Conservation (phyloP, 2,329 filamentous ascomycete genomes). For the Fusarium sp. region DNA sequence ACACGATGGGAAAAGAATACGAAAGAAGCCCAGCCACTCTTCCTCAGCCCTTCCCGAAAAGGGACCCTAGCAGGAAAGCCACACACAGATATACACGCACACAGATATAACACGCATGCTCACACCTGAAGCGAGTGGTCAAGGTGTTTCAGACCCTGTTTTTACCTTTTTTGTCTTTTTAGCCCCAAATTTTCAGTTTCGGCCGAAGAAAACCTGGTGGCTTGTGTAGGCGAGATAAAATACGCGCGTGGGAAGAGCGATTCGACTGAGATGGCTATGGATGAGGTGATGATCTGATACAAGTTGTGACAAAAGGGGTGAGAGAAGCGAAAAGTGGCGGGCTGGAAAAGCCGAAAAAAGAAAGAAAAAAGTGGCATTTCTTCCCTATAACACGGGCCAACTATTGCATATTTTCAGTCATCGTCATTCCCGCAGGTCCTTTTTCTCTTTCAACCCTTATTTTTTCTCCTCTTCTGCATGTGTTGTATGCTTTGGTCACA, state of each 20-base stretch:
- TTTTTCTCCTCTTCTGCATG: not conserved
- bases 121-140: not conserved
- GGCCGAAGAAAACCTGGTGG: slow-evolving; percentile 14
- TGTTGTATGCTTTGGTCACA: slow-evolving; percentile 3
- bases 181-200: slow-evolving; percentile 12
- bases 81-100: not conserved
- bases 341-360: not conserved
- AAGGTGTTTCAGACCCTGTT: slow-evolving; percentile 7
- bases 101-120: too few relatives aligned
- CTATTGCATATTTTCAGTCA: not conserved
- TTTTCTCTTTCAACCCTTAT: not conserved
- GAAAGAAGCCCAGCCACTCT: slow-evolving; percentile 8
- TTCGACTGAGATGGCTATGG: not conserved
- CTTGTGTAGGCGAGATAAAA: slow-evolving; percentile 23
- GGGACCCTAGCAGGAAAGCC: not conserved
- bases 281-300: not conserved
- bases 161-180: not conserved
- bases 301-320: not conserved
- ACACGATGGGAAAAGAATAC: slow-evolving; percentile 15
- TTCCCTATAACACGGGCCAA: not conserved
- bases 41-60: not conserved
- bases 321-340: not conserved
- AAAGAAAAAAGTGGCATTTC: not conserved
- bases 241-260: slow-evolving; percentile 3
- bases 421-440: not conserved